Conservation (phyloP, 2,329 filamentous ascomycete species). For the Cadophora gregata region DNA sequence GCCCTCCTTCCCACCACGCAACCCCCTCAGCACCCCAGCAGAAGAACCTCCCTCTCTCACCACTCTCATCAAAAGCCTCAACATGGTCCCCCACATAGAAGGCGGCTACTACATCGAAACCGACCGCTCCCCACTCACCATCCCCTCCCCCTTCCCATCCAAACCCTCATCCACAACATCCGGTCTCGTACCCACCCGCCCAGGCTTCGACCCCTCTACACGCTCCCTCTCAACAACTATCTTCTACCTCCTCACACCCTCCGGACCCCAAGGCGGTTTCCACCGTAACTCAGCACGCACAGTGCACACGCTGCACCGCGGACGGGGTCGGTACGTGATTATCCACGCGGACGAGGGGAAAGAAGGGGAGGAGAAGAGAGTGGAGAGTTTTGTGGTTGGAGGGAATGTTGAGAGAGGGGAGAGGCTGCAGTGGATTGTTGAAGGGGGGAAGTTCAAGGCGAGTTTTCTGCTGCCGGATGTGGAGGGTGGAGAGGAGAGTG, state of each 20-base stretch:
- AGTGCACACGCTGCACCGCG: constrained; percentile 69
- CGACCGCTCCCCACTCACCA: constrained; percentile 56
- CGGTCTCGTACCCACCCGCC: constrained; percentile 46
- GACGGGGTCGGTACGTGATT: constrained; percentile 67
- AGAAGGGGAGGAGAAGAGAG: constrained; percentile 46
- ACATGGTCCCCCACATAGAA: constrained; percentile 62
- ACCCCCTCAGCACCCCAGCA: constrained; percentile 30
- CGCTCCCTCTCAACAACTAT: constrained; percentile 66
- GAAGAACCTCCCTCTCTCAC: constrained; percentile 46
- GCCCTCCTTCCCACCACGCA: constrained; percentile 37
- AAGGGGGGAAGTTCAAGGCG: constrained; percentile 71
- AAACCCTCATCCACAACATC: constrained; percentile 48
- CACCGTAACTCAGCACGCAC: constrained; percentile 68
- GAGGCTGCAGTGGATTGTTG: constrained; percentile 70
- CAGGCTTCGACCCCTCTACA: constrained; percentile 48
- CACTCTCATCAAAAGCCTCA: constrained; percentile 51
- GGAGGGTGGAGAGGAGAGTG: constrained; percentile 45
- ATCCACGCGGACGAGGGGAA: constrained; percentile 60
- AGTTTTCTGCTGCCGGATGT: constrained; percentile 61
- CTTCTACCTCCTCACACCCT: constrained; percentile 66
- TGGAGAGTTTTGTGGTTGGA: constrained; percentile 71
- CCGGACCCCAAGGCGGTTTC: constrained; percentile 61
- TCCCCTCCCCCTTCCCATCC: constrained; percentile 61
- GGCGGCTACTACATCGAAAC: constrained; percentile 70
- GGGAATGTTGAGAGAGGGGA: constrained; percentile 62